A percentile compares a stretch with the other conserved stretches of the same genome.
Evolutionary conservation across 192 early-diverging fungal species (phyloP).

Genomic region (Entomortierella beljakovae): DNA sequence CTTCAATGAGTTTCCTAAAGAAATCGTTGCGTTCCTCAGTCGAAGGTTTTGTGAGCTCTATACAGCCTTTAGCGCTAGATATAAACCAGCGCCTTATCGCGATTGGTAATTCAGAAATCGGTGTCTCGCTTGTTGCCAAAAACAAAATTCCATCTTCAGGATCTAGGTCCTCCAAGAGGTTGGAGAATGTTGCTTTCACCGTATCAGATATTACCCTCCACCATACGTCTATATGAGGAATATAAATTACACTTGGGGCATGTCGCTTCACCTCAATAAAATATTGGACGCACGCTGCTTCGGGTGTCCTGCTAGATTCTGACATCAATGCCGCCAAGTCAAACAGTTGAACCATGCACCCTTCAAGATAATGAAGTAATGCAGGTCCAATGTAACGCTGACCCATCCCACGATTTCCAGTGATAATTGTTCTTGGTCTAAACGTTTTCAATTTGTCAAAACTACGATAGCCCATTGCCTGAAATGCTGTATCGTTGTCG

Average conservation of each 20-base stretch:
- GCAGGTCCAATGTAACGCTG: conserved; percentile 67
- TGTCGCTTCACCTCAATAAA: conserved; percentile 72
- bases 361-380: conserved; percentile 65
- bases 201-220: conserved; percentile 60
- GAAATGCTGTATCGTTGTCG: conserved; percentile 41
- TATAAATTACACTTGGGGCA: conserved; percentile 66
- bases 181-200: conserved; percentile 57
- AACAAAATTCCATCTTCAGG: conserved; percentile 65
- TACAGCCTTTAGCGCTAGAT: conserved; percentile 34
- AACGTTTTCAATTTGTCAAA: conserved; percentile 56
- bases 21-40: conserved; percentile 20
- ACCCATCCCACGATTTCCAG: conserved; percentile 69
- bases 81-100: conserved; percentile 52
- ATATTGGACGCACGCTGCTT: conserved; percentile 63
- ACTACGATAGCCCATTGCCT: conserved; percentile 47
- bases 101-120: conserved; percentile 44
- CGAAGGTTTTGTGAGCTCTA: conserved; percentile 26
- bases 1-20: conserved; percentile 22
- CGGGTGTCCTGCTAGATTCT: conserved; percentile 58
- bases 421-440: conserved; percentile 70
- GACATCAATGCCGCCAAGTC: conserved; percentile 62
- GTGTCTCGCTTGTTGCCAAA: conserved; percentile 64
- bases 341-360: conserved; percentile 67
- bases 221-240: conserved; percentile 67
- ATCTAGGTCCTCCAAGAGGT: conserved; percentile 61